A percentile compares a stretch with the other conserved stretches of the same genome.
Evolutionary conservation across 1,139 yeast genomes (phyloP).

Genomic region (Geotrichum macrosporum): DNA sequence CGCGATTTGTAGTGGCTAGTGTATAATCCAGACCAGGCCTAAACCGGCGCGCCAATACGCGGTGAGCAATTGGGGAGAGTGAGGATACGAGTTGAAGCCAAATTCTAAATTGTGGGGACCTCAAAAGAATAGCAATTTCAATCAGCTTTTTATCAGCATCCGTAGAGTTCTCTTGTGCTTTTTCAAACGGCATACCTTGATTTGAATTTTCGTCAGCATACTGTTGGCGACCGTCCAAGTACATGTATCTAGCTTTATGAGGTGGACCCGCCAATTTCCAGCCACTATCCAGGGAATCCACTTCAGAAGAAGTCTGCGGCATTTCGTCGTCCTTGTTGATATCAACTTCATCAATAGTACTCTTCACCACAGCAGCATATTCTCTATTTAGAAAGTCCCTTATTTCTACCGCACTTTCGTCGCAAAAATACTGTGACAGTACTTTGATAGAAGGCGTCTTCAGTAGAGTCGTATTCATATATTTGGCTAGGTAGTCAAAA

Average conservation of each 20-base stretch:
- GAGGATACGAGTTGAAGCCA: slow-evolving; percentile 67
- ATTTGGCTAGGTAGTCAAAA: slow-evolving; percentile 46
- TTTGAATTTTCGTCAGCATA: slow-evolving; percentile 17
- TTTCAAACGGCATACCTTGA: no score
- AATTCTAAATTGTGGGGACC: slow-evolving; percentile 59
- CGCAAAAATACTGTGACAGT: slow-evolving; percentile 52
- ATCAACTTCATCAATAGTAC: slow-evolving; percentile 45
- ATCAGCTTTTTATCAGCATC: slow-evolving; percentile 39
- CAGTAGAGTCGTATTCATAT: slow-evolving; percentile 55
- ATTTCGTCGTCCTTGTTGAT: slow-evolving; percentile 59
- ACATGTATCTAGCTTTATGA: slow-evolving; percentile 83
- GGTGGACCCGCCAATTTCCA: slow-evolving; percentile 95
- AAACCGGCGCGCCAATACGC: slow-evolving; percentile 73
- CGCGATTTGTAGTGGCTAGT: slow-evolving; percentile 63
- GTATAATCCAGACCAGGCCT: slow-evolving; percentile 95
- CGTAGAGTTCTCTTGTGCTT: no score
- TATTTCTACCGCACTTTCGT: slow-evolving; percentile 68
- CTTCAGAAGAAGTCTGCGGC: slow-evolving; percentile 57
- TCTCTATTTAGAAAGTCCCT: slow-evolving; percentile 56
- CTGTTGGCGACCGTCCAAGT: slow-evolving; percentile 47
- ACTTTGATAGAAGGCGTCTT: slow-evolving; percentile 41
- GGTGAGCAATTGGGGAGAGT: slow-evolving; percentile 61
- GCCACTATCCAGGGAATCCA: slow-evolving; percentile 48
- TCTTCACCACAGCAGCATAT: slow-evolving; percentile 48
- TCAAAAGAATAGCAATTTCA: slow-evolving; percentile 56